These are phyloP conservation scores for Spizellomyces sp. DNA, from an alignment of 192 early-diverging fungal genomes.

Conservation along the genomic window DNA sequence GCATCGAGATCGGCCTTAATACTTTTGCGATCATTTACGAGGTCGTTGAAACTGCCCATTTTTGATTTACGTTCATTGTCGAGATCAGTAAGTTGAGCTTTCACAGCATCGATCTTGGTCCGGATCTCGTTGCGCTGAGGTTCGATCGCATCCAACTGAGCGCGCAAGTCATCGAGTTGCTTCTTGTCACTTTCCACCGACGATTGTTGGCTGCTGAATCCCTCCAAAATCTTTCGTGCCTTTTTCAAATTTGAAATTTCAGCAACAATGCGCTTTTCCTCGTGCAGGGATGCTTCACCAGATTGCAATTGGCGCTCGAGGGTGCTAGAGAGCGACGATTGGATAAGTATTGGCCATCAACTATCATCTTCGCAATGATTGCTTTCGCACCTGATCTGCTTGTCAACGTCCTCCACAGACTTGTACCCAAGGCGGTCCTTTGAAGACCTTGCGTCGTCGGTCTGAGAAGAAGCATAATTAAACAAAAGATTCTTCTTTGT, in stretches of 20 bases:
- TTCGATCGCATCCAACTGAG: constrained; percentile 54
- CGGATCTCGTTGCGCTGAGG: constrained; percentile 57
- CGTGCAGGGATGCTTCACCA: constrained; percentile 75
- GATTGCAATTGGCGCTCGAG: constrained; percentile 78
- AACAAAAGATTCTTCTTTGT: not conserved
- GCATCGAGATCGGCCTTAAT: constrained; percentile 73
- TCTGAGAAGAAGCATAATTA: constrained; percentile 39
- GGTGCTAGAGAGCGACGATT: constrained; percentile 43
- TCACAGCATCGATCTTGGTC: constrained; percentile 68
- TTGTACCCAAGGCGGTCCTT: constrained; percentile 82
- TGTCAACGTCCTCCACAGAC: constrained; percentile 78
- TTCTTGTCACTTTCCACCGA: constrained; percentile 67
- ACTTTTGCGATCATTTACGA: constrained; percentile 71
- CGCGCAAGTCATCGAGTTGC: constrained; percentile 56
- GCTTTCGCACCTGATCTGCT: constrained; percentile 62
- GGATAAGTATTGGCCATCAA: not conserved
- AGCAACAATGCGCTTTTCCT: constrained; percentile 85
- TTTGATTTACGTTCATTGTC: constrained; percentile 63
- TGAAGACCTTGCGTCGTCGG: constrained; percentile 69
- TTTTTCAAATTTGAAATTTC: constrained; percentile 82
- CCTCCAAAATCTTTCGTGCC: constrained; percentile 71
- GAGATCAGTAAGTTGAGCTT: constrained; percentile 71
- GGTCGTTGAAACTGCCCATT: constrained; percentile 64
- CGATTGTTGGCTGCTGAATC: constrained; percentile 20
- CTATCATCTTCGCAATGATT: not conserved